phyloP scores from a whole-genome alignment of 495 filamentous ascomycete genomes.

The Penicillium angulare region DNA sequence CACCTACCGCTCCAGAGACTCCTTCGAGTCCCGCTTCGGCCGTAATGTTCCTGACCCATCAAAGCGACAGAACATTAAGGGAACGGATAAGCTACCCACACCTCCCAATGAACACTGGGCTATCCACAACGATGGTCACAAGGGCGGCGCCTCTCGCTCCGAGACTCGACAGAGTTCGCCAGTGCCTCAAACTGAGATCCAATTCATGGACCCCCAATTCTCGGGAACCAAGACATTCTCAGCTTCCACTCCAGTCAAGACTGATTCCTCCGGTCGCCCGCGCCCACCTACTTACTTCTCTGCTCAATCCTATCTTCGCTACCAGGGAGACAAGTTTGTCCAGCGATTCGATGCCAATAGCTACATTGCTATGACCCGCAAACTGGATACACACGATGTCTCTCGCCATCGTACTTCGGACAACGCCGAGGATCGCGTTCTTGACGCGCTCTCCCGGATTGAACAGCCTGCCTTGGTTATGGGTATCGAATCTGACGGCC shows the following conservation, averaged over 20 bases:
- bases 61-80: conserved; percentile 74
- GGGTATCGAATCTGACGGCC: conserved; percentile 89
- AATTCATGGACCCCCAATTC: conserved; percentile 74
- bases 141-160: conserved; percentile 42
- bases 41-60: conserved; percentile 86
- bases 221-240: conserved; percentile 60
- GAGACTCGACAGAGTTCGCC: conserved; percentile 39
- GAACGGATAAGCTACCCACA: conserved; percentile 57
- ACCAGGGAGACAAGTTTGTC: conserved; percentile 95
- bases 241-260: conserved; percentile 16
- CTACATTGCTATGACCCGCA: conserved; percentile 97
- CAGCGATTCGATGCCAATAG: conserved; percentile 97
- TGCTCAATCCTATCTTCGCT: conserved; percentile 96
- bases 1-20: conserved; percentile 94
- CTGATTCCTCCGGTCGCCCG: conserved; percentile 33
- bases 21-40: conserved; percentile 93
- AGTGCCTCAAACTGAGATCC: conserved; percentile 27
- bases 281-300: conserved; percentile 86
- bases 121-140: conserved; percentile 95
- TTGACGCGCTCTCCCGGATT: conserved; percentile 74
- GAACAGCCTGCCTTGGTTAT: conserved; percentile 85
- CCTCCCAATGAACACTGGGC: conserved; percentile 83
- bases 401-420: conserved; percentile 62
- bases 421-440: conserved; percentile 51
- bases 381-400: conserved; percentile 97